phyloP scores from a whole-genome alignment of 2,329 filamentous ascomycete genomes.

The Leptographium galeiforme region DNA sequence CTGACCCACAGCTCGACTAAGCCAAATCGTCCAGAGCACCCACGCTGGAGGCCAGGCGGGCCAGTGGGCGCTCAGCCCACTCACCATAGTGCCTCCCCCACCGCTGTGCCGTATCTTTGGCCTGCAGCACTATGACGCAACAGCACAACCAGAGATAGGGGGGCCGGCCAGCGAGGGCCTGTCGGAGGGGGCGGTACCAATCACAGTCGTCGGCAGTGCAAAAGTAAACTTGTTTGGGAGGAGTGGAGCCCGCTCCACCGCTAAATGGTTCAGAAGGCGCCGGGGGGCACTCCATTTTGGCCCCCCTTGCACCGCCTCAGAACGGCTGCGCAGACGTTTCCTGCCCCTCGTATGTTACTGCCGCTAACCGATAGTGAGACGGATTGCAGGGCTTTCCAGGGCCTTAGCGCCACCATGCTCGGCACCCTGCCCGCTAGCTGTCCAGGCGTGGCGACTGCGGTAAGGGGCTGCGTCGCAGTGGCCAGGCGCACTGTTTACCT shows the following conservation, averaged over 20 bases:
- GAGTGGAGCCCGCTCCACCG: background rate
- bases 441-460: background rate
- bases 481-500: background rate
- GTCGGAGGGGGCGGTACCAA: background rate
- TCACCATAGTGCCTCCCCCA: background rate
- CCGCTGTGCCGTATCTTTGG: background rate
- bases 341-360: background rate
- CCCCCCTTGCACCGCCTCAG: background rate
- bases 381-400: background rate
- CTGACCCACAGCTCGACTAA: too few species aligned
- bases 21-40: too few species aligned
- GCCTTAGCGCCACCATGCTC: background rate
- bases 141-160: background rate
- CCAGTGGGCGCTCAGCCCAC: background rate
- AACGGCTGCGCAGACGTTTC: background rate
- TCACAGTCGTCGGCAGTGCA: background rate
- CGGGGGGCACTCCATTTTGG: background rate
- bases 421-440: background rate
- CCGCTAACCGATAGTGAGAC: constrained; percentile 3
- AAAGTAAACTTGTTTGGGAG: background rate
- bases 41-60: background rate
- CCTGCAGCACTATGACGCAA: background rate
- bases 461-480: background rate
- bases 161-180: background rate
- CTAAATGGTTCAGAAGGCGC: background rate